Evolutionary conservation across 1,284 basidiomycete genomes (phyloP), one percentile per base, ranked within the genome.

Genomic region (Pisolithus thermaeus): DNA sequence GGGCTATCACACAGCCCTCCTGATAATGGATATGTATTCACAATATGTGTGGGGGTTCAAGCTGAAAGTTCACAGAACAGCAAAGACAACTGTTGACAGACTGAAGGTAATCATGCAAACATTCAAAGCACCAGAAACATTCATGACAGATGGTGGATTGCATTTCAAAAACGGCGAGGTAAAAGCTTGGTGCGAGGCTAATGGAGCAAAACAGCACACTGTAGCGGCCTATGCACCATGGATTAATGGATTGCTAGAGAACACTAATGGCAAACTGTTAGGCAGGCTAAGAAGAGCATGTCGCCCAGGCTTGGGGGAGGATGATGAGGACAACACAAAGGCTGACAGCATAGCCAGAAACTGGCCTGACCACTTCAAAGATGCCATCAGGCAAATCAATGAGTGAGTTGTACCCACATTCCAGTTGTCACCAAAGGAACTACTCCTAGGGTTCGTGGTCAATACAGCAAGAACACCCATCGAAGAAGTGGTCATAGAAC

Each of bases 111-210:
- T 74, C 2, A 62, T 56, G 35, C 32, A 60, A 1, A 45, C 28
- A 0, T 71, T 63, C 44, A 32, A 54, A 0, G 38, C 61, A 4
- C 52, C 65, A 0, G 66, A 73, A 18, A 61, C 58, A 0, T 61
- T 74, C 55, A 71, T 73, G 69, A 58, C 66, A 0, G 71, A 76
- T 27, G 64, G 71, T 0, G 69, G 74, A 0, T 57, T 57, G 1
- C 70, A 75, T 42, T 75, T 75, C 55, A 58, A 69, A 23, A 70
- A 69, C 50, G 50, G 65, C 0, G 60, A 65, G 1, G 65, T 76
- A 0, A 7, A 41, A 0, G 56, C 55, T 20, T 20, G 18, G 18
- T 20, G 18, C 1, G 18, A 20, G 1, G 18, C 18, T 20, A 20
- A 20, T 1, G 1, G 18, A 20, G 1, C 18, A 20, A 51, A 59